Base-by-base conservation (phyloP, 2,329 filamentous ascomycete species). In the Emmonsiellopsis sp. region DNA sequence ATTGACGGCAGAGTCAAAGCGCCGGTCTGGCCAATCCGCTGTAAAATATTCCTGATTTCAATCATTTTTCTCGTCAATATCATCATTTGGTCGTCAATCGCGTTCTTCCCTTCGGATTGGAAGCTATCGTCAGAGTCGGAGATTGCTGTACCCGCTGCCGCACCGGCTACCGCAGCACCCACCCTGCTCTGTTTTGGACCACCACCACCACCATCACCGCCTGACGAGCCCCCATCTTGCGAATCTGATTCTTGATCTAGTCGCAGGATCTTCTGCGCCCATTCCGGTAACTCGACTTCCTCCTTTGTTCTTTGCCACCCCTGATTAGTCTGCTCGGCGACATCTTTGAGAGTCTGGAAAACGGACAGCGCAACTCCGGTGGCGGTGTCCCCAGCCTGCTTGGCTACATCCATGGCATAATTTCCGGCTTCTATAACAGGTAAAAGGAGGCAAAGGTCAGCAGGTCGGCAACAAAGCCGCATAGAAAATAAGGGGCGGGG, bases 61-160 rank as follows among this genome's bases (percentile, higher is more conserved):
- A 98, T 98, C 93, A 98, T 98, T 74, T 97, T 97, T 74, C 93
- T 92, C 2, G 94, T 98, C 64, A 98, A 76, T 61, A 96, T 79
- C 93, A 98, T 98, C 92, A 98, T 98, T 71, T 98, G 93, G 67
- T 98, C 93, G 63, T 98, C 93, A 63, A 84, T 83, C 14, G 89
- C 88, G 48, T 80, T 77, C 64, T 87, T 83, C 53, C 85, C 82
- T 17, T 74, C 76, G 7, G 77, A 74, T 53, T 83, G 77, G 4
- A 77, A 70, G 10, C 53, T 51, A 40, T 81, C 77, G 3, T 76
- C 72, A 2, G 83, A 81, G 54, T 85, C 77, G 62, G 91, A 86
- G 39, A 95, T 89, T 0, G 88, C 88, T 13, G 86, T 82, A 34
- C 84, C 88, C 36, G 86, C 84, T 32, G 85, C 86, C 55, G 74